phyloP scores from a whole-genome alignment of 129 eudicot species.

The Daucus carota region DH1_v3.0 NC_030383.2:13489501-13490000 shows the following conservation, averaged over 20 bases:
- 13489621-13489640: not conserved
- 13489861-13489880: constrained; percentile 35
- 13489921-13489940: constrained; percentile 36
- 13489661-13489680: not conserved
- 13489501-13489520: not conserved
- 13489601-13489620: not conserved
- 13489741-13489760: no score
- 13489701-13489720: not conserved
- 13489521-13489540: not conserved
- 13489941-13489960: constrained; percentile 32
- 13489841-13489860: constrained; percentile 30
- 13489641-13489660: not conserved
- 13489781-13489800: constrained; percentile 32
- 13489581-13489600: not conserved
- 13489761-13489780: no score
- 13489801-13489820: constrained; percentile 25
- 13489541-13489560: not conserved
- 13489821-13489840: constrained; percentile 23
- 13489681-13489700: not conserved
- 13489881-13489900: constrained; percentile 32
- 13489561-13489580: not conserved
- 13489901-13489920: constrained; percentile 35
- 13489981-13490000: not conserved
- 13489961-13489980: constrained; percentile 35
- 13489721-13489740: not conserved